Evolutionary conservation across 345 rosid species (phyloP).

Genomic region (Eucalyptus camaldulensis): DNA sequence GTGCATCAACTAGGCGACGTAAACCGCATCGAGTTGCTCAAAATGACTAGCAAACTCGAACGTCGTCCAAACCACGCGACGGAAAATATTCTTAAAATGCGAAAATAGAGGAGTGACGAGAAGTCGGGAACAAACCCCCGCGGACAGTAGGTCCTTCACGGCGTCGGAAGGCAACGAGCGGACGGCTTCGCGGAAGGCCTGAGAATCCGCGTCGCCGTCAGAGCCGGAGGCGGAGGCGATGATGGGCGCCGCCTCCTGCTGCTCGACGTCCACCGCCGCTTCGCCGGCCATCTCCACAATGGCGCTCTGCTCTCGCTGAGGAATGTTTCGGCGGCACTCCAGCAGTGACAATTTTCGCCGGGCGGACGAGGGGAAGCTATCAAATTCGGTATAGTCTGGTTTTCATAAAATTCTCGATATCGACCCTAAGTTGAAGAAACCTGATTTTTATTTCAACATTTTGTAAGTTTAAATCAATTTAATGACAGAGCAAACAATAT

Average conservation of each 20-base stretch:
- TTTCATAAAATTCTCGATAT: background rate
- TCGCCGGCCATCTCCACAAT: background rate
- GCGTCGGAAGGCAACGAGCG: slow-evolving; percentile 40
- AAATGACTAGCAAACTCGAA: background rate
- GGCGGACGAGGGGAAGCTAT: background rate
- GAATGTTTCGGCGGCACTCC: background rate
- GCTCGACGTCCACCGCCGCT: background rate
- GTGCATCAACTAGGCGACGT: background rate
- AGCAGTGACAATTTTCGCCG: background rate
- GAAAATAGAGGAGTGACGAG: background rate
- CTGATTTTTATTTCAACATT: background rate
- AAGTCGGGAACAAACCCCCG: slow-evolving; percentile 24
- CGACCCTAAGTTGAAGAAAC: background rate
- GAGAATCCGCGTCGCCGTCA: slow-evolving; percentile 4
- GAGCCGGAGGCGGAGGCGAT: background rate
- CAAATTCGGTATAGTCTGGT: background rate
- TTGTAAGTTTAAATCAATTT: background rate
- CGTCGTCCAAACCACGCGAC: background rate
- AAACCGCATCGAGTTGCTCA: background rate
- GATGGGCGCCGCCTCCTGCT: background rate
- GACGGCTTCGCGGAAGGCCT: slow-evolving; percentile 26
- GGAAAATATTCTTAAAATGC: background rate
- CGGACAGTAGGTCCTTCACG: slow-evolving; percentile 47
- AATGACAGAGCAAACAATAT: background rate
- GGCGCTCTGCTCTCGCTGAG: background rate